Evolutionary conservation across 768 basidiomycete genomes (phyloP), one percentile per base, ranked within the genome.

Genomic region (Mycena leptocephala): DNA sequence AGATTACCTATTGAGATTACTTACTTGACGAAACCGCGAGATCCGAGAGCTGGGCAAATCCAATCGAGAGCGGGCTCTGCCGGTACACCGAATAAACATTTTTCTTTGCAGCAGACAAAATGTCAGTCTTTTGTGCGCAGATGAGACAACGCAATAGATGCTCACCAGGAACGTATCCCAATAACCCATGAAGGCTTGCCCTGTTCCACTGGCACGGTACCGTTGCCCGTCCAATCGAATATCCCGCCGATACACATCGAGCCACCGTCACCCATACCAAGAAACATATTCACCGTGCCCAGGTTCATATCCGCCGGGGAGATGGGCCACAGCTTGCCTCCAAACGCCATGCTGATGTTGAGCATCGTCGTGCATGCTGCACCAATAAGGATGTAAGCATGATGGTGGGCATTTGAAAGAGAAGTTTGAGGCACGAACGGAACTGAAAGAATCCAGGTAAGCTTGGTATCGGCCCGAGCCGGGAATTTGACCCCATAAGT

Each of bases 281-380:
- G 85, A 14, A 39, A 14, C 37, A 8, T 7, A 18, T 20, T 22
- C 2, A 22, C 56, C 0, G 32, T 5, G 18, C 22, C 33, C 9
- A 22, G 9, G 82, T 95, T 96, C 90, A 99, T 94, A 81, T 99
- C 98, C 6, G 79, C 84, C 0, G 91, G 67, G 79, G 85, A 90
- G 82, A 99, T 95, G 8, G 93, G 84, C 95, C 98, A 99, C 1
- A 86, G 77, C 72, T 91, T 89, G 3, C 94, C 93, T 5, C 96
- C 96, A 77, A 97, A 99, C 9, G 93, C 90, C 11, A 99, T 73
- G 3, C 92, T 88, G 32, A 94, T 83, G 1, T 84, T 80, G 30
- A 96, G 80, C 2, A 84, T 72, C 1, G 92, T 92, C 24, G 73
- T 81, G 81, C 97, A 98, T 1, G 97, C 96, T 95, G 79, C 30